Conservation (phyloP, 2,329 filamentous ascomycete genomes). For the Ophiognomonia clavigignenti-juglandacearum region DNA sequence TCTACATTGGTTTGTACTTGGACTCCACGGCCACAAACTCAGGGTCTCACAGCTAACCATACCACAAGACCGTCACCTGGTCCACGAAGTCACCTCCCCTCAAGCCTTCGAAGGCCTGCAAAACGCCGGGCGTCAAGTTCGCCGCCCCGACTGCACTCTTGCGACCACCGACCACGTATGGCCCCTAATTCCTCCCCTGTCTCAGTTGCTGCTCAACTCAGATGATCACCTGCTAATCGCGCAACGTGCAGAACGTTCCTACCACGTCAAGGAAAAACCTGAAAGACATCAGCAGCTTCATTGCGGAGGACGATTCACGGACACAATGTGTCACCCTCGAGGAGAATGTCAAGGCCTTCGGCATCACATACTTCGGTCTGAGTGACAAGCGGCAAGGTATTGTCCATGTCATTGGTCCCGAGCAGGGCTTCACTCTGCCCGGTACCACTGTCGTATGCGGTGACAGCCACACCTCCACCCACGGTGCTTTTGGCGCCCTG, state of each 20-base stretch:
- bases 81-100: slow-evolving; percentile 97
- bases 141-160: slow-evolving; percentile 92
- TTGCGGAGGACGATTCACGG: slow-evolving; percentile 89
- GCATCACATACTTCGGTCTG: slow-evolving; percentile 94
- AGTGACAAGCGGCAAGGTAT: slow-evolving; percentile 97
- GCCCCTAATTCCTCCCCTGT: slow-evolving; percentile 19
- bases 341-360: slow-evolving; percentile 95
- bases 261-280: slow-evolving; percentile 86
- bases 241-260: slow-evolving; percentile 72
- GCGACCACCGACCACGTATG: slow-evolving; percentile 94
- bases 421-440: slow-evolving; percentile 97
- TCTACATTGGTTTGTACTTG: slow-evolving; percentile 76
- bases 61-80: slow-evolving; percentile 76
- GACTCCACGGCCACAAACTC: not conserved
- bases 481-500: slow-evolving; percentile 91
- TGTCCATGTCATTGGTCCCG: slow-evolving; percentile 95
- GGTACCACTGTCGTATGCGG: slow-evolving; percentile 96
- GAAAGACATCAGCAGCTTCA: slow-evolving; percentile 90
- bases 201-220: not conserved
- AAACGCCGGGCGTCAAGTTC: slow-evolving; percentile 81
- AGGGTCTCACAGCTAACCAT: not conserved
- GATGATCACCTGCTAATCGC: slow-evolving; percentile 15
- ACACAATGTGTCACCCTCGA: slow-evolving; percentile 94
- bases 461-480: slow-evolving; percentile 96
- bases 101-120: slow-evolving; percentile 96